A percentile compares a stretch with the other conserved stretches of the same genome.
phyloP scores from a whole-genome alignment of 768 basidiomycete species.

The Phanerodontia chrysosporium region DNA sequence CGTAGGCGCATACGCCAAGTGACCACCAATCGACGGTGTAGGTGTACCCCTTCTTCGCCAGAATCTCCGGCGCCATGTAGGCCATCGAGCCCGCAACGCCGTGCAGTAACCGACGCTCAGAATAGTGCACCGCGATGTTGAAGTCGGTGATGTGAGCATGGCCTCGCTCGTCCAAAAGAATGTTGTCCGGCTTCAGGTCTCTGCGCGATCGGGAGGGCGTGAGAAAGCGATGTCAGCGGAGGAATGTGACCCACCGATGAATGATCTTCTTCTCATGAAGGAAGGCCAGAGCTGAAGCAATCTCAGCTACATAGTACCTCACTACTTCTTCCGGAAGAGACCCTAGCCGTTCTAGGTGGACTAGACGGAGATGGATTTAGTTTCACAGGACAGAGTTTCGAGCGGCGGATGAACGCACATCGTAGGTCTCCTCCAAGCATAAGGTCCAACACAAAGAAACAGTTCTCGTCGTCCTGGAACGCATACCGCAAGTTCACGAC shows the following conservation, averaged over 20 bases:
- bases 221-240: constrained; percentile 19
- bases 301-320: constrained; percentile 84
- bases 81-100: constrained; percentile 98
- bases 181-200: constrained; percentile 97
- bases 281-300: constrained; percentile 84
- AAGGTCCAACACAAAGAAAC: constrained; percentile 96
- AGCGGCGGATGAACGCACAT: constrained; percentile 54
- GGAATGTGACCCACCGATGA: constrained; percentile 67
- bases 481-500: constrained; percentile 94
- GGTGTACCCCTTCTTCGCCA: constrained; percentile 91
- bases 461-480: constrained; percentile 97
- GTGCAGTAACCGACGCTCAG: constrained; percentile 76
- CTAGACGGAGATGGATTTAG: constrained; percentile 34
- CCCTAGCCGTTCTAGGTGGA: constrained; percentile 83
- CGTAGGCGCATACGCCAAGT: constrained; percentile 88
- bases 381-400: neutral
- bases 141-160: constrained; percentile 98
- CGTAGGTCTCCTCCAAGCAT: constrained; percentile 95
- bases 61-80: constrained; percentile 95
- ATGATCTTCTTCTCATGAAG: constrained; percentile 93
- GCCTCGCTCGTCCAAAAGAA: constrained; percentile 90
- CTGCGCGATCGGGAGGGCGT: constrained; percentile 37
- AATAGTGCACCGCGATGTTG: constrained; percentile 97
- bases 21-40: constrained; percentile 98
- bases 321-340: constrained; percentile 74